phyloP scores from a whole-genome alignment of 2,329 filamentous ascomycete species.

The Aspergillus sp. region DNA sequence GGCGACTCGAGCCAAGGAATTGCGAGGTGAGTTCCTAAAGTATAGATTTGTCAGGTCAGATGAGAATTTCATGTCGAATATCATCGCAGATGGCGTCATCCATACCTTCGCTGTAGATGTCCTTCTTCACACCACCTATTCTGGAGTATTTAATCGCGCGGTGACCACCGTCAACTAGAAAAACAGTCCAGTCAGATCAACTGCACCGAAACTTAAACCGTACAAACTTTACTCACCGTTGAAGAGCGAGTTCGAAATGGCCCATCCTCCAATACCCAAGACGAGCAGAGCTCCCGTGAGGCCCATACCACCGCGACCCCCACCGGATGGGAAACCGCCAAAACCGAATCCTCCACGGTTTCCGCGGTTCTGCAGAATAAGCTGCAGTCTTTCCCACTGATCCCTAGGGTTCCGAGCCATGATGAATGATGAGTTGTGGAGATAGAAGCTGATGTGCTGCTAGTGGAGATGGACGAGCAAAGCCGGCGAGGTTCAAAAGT shows the following conservation, averaged over 20 bases:
- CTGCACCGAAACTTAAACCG: neutral
- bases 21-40: slow-evolving; percentile 78
- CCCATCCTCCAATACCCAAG: slow-evolving; percentile 43
- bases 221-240: slow-evolving; percentile 50
- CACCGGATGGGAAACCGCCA: slow-evolving; percentile 48
- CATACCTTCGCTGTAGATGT: slow-evolving; percentile 91
- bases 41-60: neutral
- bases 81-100: slow-evolving; percentile 4
- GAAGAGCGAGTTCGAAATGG: slow-evolving; percentile 57
- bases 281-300: slow-evolving; percentile 51
- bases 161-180: slow-evolving; percentile 87
- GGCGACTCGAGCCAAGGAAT: slow-evolving; percentile 98
- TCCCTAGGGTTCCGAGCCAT: slow-evolving; percentile 58
- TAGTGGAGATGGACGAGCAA: slow-evolving; percentile 19
- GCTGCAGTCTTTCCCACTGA: slow-evolving; percentile 62
- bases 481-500: slow-evolving; percentile 14
- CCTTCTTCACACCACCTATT: slow-evolving; percentile 85
- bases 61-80: neutral
- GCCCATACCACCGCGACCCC: slow-evolving; percentile 50
- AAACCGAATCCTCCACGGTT: slow-evolving; percentile 44
- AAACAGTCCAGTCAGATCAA: neutral
- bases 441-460: slow-evolving; percentile 12
- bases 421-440: slow-evolving; percentile 17
- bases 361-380: slow-evolving; percentile 52
- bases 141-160: slow-evolving; percentile 98